Evolutionary conservation across 176 grass and related monocot genomes (phyloP).

Genomic region (Phoenix dactylifera): DNA sequence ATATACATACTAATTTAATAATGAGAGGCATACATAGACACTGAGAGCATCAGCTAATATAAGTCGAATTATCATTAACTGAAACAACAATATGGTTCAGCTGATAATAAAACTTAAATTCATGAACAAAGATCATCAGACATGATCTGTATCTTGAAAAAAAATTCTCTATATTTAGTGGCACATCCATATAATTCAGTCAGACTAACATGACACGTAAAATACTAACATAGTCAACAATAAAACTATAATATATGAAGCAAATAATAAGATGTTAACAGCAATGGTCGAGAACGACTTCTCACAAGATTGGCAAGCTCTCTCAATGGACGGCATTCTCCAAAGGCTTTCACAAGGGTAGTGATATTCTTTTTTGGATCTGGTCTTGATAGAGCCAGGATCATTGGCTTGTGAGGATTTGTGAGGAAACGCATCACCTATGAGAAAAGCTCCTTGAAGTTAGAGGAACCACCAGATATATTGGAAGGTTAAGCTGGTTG

Average conservation of each 20-base stretch:
- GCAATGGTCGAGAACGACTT: conserved; percentile 4
- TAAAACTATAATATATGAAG: not conserved
- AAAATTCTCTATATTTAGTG: no score
- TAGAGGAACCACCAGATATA: not conserved
- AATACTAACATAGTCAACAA: no score
- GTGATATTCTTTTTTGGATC: conserved; percentile 97
- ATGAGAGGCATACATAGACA: no score
- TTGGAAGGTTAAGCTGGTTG: not conserved
- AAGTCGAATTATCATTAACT: no score
- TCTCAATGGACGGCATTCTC: conserved; percentile 73
- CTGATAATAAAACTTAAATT: no score
- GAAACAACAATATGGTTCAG: no score
- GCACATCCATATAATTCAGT: no score
- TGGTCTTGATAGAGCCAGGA: conserved; percentile 78
- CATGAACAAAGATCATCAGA: no score
- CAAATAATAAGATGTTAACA: not conserved
- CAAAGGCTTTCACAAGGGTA: conserved; percentile 89
- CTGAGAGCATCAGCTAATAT: no score
- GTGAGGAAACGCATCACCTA: conserved; percentile 83
- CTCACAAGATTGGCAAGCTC: conserved; percentile 98
- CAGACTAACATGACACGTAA: no score
- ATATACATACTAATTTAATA: no score
- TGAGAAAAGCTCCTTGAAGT: conserved; percentile 5
- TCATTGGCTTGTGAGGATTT: conserved; percentile 98
- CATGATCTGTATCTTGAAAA: no score